phyloP scores from a whole-genome alignment of 2,329 filamentous ascomycete species.

The Apiospora phragmitis region DNA sequence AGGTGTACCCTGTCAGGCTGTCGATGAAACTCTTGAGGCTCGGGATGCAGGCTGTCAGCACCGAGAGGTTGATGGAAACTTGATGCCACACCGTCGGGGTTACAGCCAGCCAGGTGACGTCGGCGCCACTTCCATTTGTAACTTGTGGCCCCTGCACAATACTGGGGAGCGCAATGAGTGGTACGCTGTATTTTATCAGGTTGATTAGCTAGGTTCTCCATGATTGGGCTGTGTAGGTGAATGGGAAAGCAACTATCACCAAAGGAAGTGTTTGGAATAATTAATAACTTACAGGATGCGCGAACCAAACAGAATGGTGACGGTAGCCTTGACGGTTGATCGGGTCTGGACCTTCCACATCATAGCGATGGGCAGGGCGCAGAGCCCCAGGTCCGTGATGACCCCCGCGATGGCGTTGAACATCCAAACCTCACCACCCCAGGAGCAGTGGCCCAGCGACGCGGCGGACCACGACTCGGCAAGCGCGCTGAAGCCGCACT shows the following conservation, averaged over 20 bases:
- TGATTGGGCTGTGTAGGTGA: no score
- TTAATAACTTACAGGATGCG: slow-evolving; percentile 12
- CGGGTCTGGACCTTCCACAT: slow-evolving; percentile 17
- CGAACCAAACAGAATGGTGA: slow-evolving; percentile 10
- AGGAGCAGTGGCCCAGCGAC: background rate
- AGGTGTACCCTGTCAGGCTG: background rate
- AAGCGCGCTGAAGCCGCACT: background rate
- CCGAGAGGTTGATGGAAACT: slow-evolving; percentile 16
- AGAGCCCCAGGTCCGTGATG: slow-evolving; percentile 17
- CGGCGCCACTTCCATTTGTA: background rate
- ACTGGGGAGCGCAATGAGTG: background rate
- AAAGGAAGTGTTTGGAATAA: background rate
- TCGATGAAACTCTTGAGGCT: slow-evolving; percentile 21
- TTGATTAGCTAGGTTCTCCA: background rate
- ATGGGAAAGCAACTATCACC: background rate
- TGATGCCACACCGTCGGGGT: slow-evolving; percentile 15
- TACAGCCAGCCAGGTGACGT: slow-evolving; percentile 15
- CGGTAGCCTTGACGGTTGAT: slow-evolving; percentile 9
- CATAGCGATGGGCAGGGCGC: slow-evolving; percentile 17
- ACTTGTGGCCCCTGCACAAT: background rate
- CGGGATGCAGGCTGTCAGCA: slow-evolving; percentile 21
- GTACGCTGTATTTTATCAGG: background rate
- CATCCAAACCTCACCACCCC: background rate
- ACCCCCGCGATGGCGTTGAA: slow-evolving; percentile 4
- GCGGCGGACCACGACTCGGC: background rate